These are phyloP conservation scores for Fusarium mangiferae DNA, from an alignment of 2,329 filamentous ascomycete species.

Conservation along the genomic window DNA sequence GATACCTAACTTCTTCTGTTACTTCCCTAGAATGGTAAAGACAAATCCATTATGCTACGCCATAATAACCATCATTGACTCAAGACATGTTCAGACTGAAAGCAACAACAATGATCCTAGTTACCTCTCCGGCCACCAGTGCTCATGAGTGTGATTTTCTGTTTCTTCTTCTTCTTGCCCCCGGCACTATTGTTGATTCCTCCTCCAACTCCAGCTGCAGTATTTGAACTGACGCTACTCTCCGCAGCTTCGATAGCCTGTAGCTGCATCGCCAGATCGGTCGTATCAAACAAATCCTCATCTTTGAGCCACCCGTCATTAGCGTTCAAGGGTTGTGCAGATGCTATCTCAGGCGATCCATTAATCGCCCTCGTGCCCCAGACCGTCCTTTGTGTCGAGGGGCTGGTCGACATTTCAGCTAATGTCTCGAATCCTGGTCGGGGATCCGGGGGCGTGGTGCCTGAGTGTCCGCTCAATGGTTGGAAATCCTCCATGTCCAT, in stretches of 20 bases:
- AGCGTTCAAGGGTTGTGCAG: slow-evolving; percentile 41
- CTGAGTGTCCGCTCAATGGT: slow-evolving; percentile 63
- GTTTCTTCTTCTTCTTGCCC: slow-evolving; percentile 75
- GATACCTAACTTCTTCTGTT: slow-evolving; percentile 2
- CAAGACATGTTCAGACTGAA: neutral
- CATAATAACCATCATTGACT: neutral
- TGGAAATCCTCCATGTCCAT: slow-evolving; percentile 72
- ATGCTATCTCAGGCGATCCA: slow-evolving; percentile 64
- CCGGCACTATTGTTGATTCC: slow-evolving; percentile 46
- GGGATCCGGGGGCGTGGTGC: slow-evolving; percentile 66
- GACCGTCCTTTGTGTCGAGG: slow-evolving; percentile 80
- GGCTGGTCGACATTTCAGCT: slow-evolving; percentile 83
- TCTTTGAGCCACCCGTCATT: slow-evolving; percentile 90
- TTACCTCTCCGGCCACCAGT: slow-evolving; percentile 66
- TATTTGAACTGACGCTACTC: slow-evolving; percentile 32
- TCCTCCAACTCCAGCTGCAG: slow-evolving; percentile 26
- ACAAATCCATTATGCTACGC: slow-evolving; percentile 1
- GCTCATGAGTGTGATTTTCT: slow-evolving; percentile 79
- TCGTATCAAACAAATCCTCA: slow-evolving; percentile 74
- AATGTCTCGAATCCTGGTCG: slow-evolving; percentile 73
- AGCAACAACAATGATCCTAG: slow-evolving; percentile 33
- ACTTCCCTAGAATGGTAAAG: neutral
- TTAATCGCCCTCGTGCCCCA: slow-evolving; percentile 87
- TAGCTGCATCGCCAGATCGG: slow-evolving; percentile 70
- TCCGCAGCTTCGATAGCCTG: slow-evolving; percentile 61